Evolutionary conservation across 1,139 yeast genomes (phyloP).

Genomic region (Suhomyces bolitotheri): DNA sequence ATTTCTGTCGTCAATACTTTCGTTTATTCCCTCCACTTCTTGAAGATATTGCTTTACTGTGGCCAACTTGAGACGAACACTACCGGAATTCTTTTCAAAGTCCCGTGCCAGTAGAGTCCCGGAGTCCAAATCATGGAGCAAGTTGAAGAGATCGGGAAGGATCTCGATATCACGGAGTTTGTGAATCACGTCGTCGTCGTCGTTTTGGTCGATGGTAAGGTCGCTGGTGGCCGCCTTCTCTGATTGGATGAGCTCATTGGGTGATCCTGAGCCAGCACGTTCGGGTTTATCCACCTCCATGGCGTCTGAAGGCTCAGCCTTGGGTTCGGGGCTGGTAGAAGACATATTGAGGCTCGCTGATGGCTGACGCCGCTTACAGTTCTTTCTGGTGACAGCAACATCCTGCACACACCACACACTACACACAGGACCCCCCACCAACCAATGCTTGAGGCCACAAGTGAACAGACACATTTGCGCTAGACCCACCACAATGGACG

Average conservation of each 20-base stretch:
- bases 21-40: conserved; percentile 43
- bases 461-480: too few relatives aligned
- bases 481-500: conserved; percentile 29
- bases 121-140: conserved; percentile 37
- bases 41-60: conserved; percentile 33
- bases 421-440: too few relatives aligned
- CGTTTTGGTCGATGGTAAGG: conserved; percentile 4
- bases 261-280: not conserved
- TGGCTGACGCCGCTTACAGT: too few relatives aligned
- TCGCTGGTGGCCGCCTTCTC: not conserved
- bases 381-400: too few relatives aligned
- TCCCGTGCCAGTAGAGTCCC: conserved; percentile 45
- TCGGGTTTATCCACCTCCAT: conserved; percentile 13
- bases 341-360: not conserved
- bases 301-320: conserved; percentile 1
- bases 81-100: conserved; percentile 47
- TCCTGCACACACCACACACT: too few relatives aligned
- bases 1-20: conserved; percentile 32
- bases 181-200: conserved; percentile 25
- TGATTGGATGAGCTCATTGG: not conserved
- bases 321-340: not conserved
- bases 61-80: conserved; percentile 38
- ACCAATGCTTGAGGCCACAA: too few relatives aligned
- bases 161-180: conserved; percentile 35
- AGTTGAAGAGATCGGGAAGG: conserved; percentile 40